Evolutionary conservation across 805 yeast species (phyloP).

Genomic region (Brettanomyces naardenensis): DNA sequence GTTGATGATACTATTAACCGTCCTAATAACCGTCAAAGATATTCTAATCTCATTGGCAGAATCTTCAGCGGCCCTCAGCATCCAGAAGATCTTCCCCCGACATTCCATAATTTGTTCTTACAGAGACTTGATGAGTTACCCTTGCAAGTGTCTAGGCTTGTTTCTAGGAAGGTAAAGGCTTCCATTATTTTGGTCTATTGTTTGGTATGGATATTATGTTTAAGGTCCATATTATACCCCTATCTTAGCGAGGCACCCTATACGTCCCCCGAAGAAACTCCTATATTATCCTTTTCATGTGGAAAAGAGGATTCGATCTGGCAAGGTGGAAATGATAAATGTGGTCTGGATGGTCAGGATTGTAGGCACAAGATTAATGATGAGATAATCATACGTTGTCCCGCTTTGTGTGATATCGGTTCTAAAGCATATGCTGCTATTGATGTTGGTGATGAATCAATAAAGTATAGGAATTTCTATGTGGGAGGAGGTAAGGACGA

Average conservation of each 20-base stretch:
- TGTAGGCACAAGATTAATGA: slow-evolving; percentile 37
- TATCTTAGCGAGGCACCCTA: slow-evolving; percentile 37
- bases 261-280: slow-evolving; percentile 10
- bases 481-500: slow-evolving; percentile 63
- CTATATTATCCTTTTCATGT: slow-evolving; percentile 42
- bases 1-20: too few species aligned
- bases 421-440: slow-evolving; percentile 69
- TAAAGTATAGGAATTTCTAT: slow-evolving; percentile 64
- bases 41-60: too few species aligned
- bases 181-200: slow-evolving; percentile 32
- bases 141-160: slow-evolving; percentile 21
- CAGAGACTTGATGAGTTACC: slow-evolving; percentile 38
- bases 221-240: slow-evolving; percentile 34
- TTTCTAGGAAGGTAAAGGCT: slow-evolving; percentile 22
- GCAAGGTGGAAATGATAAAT: slow-evolving; percentile 67
- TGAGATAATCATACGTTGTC: slow-evolving; percentile 64
- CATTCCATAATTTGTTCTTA: slow-evolving; percentile 19
- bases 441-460: slow-evolving; percentile 61
- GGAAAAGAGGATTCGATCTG: slow-evolving; percentile 43
- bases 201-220: slow-evolving; percentile 36
- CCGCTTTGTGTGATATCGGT: slow-evolving; percentile 77
- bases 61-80: slow-evolving; percentile 37
- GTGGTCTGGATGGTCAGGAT: slow-evolving; percentile 63
- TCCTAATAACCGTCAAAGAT: too few species aligned
- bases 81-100: slow-evolving; percentile 42